Conservation (phyloP, 768 basidiomycete species). For the Sporobolomyces phaffii region DNA sequence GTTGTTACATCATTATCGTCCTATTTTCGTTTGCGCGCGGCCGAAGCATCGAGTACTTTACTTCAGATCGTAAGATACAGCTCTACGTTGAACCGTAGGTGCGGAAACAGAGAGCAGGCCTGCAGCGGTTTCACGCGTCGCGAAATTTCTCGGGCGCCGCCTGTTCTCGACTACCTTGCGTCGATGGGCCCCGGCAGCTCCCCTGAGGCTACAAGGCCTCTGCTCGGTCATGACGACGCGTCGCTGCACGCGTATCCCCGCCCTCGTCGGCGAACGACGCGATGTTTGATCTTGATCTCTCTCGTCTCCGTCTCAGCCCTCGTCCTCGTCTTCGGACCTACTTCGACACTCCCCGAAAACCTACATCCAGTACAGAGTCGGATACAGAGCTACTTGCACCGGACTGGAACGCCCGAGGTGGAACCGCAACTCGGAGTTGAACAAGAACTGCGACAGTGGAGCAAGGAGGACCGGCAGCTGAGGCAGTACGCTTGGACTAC, state of each 20-base stretch:
- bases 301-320: neutral
- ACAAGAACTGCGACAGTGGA: slow-evolving; percentile 4
- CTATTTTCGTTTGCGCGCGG: too few species aligned
- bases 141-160: too few species aligned
- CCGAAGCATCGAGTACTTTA: too few species aligned
- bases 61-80: too few species aligned
- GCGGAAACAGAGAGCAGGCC: too few species aligned
- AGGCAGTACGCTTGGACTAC: slow-evolving; percentile 20
- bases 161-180: too few species aligned
- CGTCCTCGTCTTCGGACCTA: neutral
- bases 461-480: slow-evolving; percentile 13
- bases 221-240: neutral
- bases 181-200: too few species aligned
- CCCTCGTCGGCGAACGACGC: neutral
- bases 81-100: too few species aligned
- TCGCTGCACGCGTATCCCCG: neutral
- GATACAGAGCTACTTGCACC: neutral
- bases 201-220: too few species aligned
- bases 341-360: neutral
- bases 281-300: slow-evolving; percentile 13
- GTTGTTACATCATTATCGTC: too few species aligned
- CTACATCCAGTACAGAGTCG: neutral
- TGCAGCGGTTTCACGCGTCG: too few species aligned
- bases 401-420: neutral
- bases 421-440: neutral